Base-by-base conservation (phyloP, 2,329 filamentous ascomycete genomes). In the Calonectria ilicicola region DNA sequence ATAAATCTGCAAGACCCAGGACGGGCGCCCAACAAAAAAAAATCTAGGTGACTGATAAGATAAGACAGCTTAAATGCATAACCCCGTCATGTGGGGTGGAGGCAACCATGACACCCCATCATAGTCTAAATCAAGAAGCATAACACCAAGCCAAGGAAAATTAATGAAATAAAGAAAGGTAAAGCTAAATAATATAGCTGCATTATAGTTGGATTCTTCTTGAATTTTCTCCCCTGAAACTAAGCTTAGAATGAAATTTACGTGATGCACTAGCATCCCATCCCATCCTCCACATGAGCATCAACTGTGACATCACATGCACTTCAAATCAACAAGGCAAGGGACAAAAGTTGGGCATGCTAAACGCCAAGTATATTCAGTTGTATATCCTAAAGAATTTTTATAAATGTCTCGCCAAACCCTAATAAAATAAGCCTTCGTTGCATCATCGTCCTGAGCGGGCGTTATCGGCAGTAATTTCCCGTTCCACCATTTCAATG, bases 401-500 rank as follows among this genome's bases (percentile, higher is more conserved):
- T 60, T 60, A 67, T 75, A 75, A 35, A 74, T 64, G 58, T 44
- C 7, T 68, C 38, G 44, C 40, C 72, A 70, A 63, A 58, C 47
- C 65, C 29, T 51, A 15, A 63, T 60, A 62, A 67, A n/a, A 63
- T 60, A 62, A 67, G n/a, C 49, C 63, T 47, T 68, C 51, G 19
- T 35, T 60, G 56, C 67, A 65, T 78, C 70, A 80, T 73, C 76
- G 78, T 73, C 73, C 72, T 26, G 75, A 69, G 42, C 73, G 74
- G 84, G 79, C 88, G 26, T 73, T 70, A 15, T 76, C 79, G n/a
- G 76, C 75, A 42, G 73, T 75, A 53, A 85, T 81, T 66, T 90
- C 93, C 72, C 92, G 91, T 85, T 97, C 94, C n/a, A 95, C 93
- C 92, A 96, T 94, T 85, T 98, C 96, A 77, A 98, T 90, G 12